These are phyloP conservation scores for Ceratocystiopsis sp. DNA, from an alignment of 2,329 filamentous ascomycete genomes.

Conservation along the genomic window DNA sequence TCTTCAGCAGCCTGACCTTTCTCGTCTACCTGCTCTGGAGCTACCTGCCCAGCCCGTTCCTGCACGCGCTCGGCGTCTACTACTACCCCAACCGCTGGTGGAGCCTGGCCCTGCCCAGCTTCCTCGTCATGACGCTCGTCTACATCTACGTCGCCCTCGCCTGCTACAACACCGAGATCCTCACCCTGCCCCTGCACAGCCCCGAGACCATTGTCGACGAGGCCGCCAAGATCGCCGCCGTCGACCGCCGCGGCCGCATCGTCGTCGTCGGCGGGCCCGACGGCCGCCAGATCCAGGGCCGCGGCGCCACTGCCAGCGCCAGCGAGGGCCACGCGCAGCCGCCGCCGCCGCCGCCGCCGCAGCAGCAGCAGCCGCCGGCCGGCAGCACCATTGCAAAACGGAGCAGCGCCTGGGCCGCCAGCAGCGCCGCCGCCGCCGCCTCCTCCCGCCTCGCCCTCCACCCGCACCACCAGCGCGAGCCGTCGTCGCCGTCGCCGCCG, in stretches of 20 bases:
- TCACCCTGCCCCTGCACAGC: slow-evolving; percentile 62
- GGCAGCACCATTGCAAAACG: slow-evolving; percentile 1
- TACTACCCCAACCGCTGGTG: slow-evolving; percentile 98
- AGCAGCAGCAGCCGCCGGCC: slow-evolving; percentile 2
- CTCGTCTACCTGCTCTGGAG: slow-evolving; percentile 61
- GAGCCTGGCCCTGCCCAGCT: slow-evolving; percentile 81
- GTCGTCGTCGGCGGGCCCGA: slow-evolving; percentile 5
- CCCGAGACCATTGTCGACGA: slow-evolving; percentile 88
- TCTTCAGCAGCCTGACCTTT: slow-evolving; percentile 72
- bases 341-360: slow-evolving; percentile 1
- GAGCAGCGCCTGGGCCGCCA: neutral
- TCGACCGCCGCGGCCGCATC: slow-evolving; percentile 25
- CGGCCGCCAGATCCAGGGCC: slow-evolving; percentile 5
- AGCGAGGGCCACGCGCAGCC: slow-evolving; percentile 15
- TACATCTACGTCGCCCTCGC: slow-evolving; percentile 93
- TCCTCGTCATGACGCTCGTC: slow-evolving; percentile 70
- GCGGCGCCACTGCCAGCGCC: slow-evolving; percentile 1
- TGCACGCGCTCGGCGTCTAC: slow-evolving; percentile 83
- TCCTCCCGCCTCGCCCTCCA: neutral
- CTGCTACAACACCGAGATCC: slow-evolving; percentile 72
- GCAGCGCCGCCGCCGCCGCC: neutral
- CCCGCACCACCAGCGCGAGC: slow-evolving; percentile 6
- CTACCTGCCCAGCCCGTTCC: slow-evolving; percentile 78
- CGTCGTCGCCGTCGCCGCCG: slow-evolving; percentile 9
- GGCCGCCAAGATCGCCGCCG: slow-evolving; percentile 66